phyloP scores from a whole-genome alignment of 495 filamentous ascomycete genomes.

The Annulohypoxylon stygium region DNA sequence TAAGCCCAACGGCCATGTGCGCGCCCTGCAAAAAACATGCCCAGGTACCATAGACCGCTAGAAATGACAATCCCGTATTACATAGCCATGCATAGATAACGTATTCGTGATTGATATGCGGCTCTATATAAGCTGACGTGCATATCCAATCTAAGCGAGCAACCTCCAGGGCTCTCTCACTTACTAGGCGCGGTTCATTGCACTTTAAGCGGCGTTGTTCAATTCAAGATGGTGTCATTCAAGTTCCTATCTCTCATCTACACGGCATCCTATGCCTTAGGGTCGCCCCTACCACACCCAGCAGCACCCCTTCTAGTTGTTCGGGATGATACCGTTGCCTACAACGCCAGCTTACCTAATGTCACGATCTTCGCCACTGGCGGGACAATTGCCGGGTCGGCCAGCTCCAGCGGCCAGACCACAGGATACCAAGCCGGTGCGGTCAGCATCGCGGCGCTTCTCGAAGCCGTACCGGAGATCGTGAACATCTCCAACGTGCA shows the following conservation, averaged over 20 bases:
- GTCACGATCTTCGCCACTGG: slow-evolving; percentile 66
- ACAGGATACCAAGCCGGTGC: slow-evolving; percentile 62
- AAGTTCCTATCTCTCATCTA: slow-evolving; percentile 23
- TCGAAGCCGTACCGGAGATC: slow-evolving; percentile 59
- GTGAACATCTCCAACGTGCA: slow-evolving; percentile 61
- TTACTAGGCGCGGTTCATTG: not conserved
- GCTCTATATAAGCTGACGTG: slow-evolving; percentile 14
- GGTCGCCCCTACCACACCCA: slow-evolving; percentile 23
- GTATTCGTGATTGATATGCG: not conserved
- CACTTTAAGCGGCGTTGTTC: not conserved
- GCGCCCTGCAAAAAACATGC: not conserved
- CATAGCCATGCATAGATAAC: slow-evolving; percentile 26
- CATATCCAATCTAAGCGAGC: not conserved
- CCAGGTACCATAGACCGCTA: not conserved
- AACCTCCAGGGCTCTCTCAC: not conserved
- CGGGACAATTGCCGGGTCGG: slow-evolving; percentile 63
- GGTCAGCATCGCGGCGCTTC: slow-evolving; percentile 54
- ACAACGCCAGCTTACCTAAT: slow-evolving; percentile 62
- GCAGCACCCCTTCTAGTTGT: slow-evolving; percentile 15
- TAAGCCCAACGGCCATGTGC: slow-evolving; percentile 13
- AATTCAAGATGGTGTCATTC: slow-evolving; percentile 51
- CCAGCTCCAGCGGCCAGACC: slow-evolving; percentile 59
- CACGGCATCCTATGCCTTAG: slow-evolving; percentile 13
- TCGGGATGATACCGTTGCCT: slow-evolving; percentile 48
- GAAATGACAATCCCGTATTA: slow-evolving; percentile 18